Evolutionary conservation across 768 basidiomycete species (phyloP).

Genomic region (Phlebiopsis gigantea): DNA sequence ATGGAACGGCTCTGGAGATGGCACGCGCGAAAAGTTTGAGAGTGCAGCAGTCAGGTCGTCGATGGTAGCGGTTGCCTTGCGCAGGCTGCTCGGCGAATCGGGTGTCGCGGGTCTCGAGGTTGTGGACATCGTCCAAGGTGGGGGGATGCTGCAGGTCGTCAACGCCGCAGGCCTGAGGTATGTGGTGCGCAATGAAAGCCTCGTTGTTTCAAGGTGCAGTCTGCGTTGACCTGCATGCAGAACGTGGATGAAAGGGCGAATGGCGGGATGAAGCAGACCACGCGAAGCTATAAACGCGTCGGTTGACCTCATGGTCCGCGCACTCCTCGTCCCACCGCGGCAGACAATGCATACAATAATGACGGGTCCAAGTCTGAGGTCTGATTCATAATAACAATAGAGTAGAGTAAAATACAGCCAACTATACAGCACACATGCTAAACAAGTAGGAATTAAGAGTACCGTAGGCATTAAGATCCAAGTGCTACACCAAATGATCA

Average conservation of each 20-base stretch:
- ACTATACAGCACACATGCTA: conserved; percentile 4
- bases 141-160: neutral
- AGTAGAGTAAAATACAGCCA: neutral
- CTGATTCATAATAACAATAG: neutral
- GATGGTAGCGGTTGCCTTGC: conserved; percentile 43
- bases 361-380: neutral
- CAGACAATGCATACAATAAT: no score
- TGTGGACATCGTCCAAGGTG: conserved; percentile 12
- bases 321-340: no score
- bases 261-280: neutral
- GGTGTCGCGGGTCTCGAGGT: conserved; percentile 21
- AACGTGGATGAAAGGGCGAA: neutral
- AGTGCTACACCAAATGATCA: conserved; percentile 3
- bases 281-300: neutral
- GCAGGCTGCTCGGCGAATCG: conserved; percentile 27
- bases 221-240: neutral
- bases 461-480: conserved; percentile 7
- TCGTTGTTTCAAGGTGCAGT: conserved; percentile 2
- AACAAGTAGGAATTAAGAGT: conserved; percentile 4
- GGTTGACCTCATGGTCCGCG: no score
- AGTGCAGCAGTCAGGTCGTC: conserved; percentile 77
- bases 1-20: conserved; percentile 64
- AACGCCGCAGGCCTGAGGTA: neutral
- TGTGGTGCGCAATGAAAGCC: neutral
- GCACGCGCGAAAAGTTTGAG: conserved; percentile 63